Percentiles rank a stretch among this genome's conserved stretches.
Evolutionary conservation across 169 alveolate genomes (phyloP).

Genomic region (Cryptosporidium muris): DNA sequence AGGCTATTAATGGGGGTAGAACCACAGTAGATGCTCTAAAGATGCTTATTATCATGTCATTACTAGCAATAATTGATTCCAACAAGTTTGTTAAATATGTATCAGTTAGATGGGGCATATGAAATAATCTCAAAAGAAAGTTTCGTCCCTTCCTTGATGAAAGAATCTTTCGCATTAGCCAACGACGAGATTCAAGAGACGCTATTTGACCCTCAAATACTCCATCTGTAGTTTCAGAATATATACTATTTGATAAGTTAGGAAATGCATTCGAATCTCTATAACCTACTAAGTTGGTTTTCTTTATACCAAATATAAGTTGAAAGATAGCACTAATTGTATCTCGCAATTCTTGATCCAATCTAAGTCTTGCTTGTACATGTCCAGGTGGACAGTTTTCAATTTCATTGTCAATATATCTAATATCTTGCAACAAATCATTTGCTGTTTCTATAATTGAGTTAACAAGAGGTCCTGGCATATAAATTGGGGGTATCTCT

Average conservation of each 20-base stretch:
- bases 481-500: not conserved
- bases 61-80: slow-evolving; percentile 37
- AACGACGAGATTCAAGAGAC: slow-evolving; percentile 27
- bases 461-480: slow-evolving; percentile 52
- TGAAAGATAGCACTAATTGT: slow-evolving; percentile 41
- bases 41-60: slow-evolving; percentile 3
- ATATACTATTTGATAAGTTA: not conserved
- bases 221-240: not conserved
- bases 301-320: slow-evolving; percentile 43
- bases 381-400: slow-evolving; percentile 71
- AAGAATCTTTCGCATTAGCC: slow-evolving; percentile 57
- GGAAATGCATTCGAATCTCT: not conserved
- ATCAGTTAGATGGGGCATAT: slow-evolving; percentile 68
- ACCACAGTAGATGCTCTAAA: slow-evolving; percentile 40
- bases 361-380: slow-evolving; percentile 54
- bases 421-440: slow-evolving; percentile 53
- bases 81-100: slow-evolving; percentile 27
- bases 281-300: not conserved
- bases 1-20: slow-evolving; percentile 61
- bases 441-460: slow-evolving; percentile 63
- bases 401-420: slow-evolving; percentile 54
- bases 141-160: slow-evolving; percentile 52
- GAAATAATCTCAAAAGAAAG: slow-evolving; percentile 30
- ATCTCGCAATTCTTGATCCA: slow-evolving; percentile 62
- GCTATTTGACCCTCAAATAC: slow-evolving; percentile 39